Evolutionary conservation across 1,284 basidiomycete species (phyloP), one percentile per base, ranked within the genome.

Genomic region (Agroathelia rolfsii): DNA sequence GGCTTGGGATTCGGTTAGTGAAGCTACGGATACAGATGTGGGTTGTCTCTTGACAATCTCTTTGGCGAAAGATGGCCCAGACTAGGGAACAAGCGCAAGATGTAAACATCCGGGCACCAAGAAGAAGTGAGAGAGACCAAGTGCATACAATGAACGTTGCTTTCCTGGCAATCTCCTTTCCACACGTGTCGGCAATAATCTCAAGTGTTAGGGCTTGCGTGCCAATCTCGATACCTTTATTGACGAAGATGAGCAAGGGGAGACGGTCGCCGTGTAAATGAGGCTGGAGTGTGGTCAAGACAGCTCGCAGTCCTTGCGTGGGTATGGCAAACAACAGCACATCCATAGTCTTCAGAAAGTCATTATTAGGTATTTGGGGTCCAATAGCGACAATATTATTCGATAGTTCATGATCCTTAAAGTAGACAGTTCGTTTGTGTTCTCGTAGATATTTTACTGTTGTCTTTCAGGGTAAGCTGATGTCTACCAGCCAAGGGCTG

Each of bases 61-160:
- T 69, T 80, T 74, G 2, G 84, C 84, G 52, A 88, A 88, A 0
- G 84, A 87, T 19, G 84, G 84, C 0, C 85, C 84, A 16, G 84
- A 87, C 83, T 87, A 41, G 27, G 24, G 25, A 30, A 24, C 24
- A 40, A 44, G 33, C 43, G 24, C 28, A 24, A 19, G 30, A 32
- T 19, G 31, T 35, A 17, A 35, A 39, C 21, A 30, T 35, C 30
- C 33, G 30, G 13, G 28, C 19, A 28, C 30, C 10, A 34, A 28
- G 10, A 17, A 15, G 12, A 36, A 28, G 33, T 32, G 27, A 16
- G 34, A n/a, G n/a, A 11, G n/a, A n/a, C n/a, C n/a, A 14, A 17
- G 30, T 5, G 61, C 78, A 57, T 45, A 87, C 84, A 35, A 88
- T 76, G 46, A 88, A 88, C 3, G 82, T 76, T 5, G 85, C 72